phyloP scores from a whole-genome alignment of 108 stramenopile genomes.

The Nitzschia sp. region DNA sequence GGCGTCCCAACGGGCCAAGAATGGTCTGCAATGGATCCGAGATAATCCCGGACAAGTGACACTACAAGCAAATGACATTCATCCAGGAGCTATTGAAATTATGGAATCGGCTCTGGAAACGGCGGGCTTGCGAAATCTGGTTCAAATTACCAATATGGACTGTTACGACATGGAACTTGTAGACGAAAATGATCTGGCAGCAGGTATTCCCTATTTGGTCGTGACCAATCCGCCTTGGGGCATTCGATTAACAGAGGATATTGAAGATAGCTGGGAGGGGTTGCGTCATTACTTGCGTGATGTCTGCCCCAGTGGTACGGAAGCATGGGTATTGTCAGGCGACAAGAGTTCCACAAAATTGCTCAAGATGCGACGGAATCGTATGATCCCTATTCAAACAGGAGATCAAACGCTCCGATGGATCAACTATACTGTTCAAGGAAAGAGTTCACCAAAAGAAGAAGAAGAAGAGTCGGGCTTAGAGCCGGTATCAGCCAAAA shows the following conservation, averaged over 20 bases:
- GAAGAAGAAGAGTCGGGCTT: neutral
- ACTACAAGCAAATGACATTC: constrained; percentile 47
- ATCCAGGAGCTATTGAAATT: constrained; percentile 45
- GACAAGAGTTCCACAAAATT: constrained; percentile 67
- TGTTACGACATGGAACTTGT: constrained; percentile 56
- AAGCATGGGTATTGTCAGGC: constrained; percentile 80
- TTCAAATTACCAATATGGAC: constrained; percentile 57
- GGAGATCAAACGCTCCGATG: constrained; percentile 81
- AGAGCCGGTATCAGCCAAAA: neutral
- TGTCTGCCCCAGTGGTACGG: constrained; percentile 44
- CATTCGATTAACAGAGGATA: constrained; percentile 67
- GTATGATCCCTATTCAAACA: constrained; percentile 62
- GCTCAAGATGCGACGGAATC: constrained; percentile 62
- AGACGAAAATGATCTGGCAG: neutral
- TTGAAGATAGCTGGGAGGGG: constrained; percentile 75
- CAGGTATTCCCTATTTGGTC: constrained; percentile 13
- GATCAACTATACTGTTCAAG: constrained; percentile 65
- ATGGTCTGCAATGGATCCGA: constrained; percentile 54
- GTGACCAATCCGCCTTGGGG: constrained; percentile 89
- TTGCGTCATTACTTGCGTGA: constrained; percentile 61
- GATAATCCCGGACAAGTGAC: constrained; percentile 4
- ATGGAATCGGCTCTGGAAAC: constrained; percentile 36
- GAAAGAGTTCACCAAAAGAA: neutral
- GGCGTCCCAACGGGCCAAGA: constrained; percentile 52
- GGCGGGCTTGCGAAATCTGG: constrained; percentile 52